Evolutionary conservation across 306 rosid genomes (phyloP).

Genomic region (Dryas alaskensis): DNA sequence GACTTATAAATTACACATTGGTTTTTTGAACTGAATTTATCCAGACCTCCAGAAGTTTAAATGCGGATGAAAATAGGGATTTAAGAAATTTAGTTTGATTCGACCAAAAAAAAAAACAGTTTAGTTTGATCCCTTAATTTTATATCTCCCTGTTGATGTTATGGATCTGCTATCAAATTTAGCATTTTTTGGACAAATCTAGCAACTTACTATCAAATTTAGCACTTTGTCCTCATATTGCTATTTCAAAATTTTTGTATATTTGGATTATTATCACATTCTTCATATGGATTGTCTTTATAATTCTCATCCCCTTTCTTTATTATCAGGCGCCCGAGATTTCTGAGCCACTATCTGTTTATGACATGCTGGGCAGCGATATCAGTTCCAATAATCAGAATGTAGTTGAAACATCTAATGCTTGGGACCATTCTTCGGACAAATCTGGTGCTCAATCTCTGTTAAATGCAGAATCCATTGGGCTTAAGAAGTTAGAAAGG

Average conservation of each 20-base stretch:
- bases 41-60: background rate
- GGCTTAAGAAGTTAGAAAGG: slow-evolving; percentile 41
- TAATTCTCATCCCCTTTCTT: slow-evolving; percentile 10
- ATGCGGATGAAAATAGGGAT: background rate
- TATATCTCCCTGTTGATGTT: background rate
- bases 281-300: slow-evolving; percentile 2
- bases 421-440: slow-evolving; percentile 26
- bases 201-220: background rate
- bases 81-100: background rate
- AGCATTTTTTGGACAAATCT: background rate
- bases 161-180: background rate
- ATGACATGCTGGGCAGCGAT: slow-evolving; percentile 47
- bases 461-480: slow-evolving; percentile 33
- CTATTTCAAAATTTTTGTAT: background rate
- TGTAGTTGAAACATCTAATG: slow-evolving; percentile 22
- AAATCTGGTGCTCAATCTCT: slow-evolving; percentile 46
- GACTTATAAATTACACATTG: background rate
- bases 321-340: slow-evolving; percentile 55
- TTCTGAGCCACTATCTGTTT: slow-evolving; percentile 53
- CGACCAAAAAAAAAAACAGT: too few relatives aligned
- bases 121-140: background rate
- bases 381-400: slow-evolving; percentile 33
- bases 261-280: background rate
- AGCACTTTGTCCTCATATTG: background rate
- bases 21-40: background rate